Evolutionary conservation across 331 rosid genomes (phyloP).

Genomic region (Saraca asoca): DNA sequence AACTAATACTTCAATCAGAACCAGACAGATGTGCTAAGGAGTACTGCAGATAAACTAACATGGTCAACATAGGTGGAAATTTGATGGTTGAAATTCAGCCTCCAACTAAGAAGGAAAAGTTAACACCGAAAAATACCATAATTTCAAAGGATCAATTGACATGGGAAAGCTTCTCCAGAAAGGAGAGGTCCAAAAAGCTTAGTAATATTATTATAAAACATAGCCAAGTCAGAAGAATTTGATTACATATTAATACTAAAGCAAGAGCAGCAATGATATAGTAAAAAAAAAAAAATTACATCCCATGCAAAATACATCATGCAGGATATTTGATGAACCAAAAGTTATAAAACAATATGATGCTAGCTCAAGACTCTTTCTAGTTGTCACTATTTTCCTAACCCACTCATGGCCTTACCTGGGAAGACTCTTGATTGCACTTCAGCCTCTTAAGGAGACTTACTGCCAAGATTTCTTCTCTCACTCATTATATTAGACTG

Average conservation of each 20-base stretch:
- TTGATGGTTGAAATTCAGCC: slow-evolving; percentile 11
- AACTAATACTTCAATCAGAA: slow-evolving; percentile 1
- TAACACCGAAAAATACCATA: background rate
- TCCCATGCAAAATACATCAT: slow-evolving; percentile 6
- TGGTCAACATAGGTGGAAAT: slow-evolving; percentile 4
- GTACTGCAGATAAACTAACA: slow-evolving; percentile 11
- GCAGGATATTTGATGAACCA: slow-evolving; percentile 10
- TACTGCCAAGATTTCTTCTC: slow-evolving; percentile 3
- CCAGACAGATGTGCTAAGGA: slow-evolving; percentile 9
- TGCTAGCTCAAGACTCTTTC: background rate
- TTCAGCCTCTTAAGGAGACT: slow-evolving; percentile 13
- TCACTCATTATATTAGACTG: slow-evolving; percentile 6
- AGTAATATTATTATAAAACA: background rate
- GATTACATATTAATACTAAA: background rate
- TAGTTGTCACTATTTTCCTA: slow-evolving; percentile 17
- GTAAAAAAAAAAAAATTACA: background rate
- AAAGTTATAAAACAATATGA: background rate
- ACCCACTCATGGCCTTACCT: slow-evolving; percentile 17
- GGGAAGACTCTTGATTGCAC: slow-evolving; percentile 12
- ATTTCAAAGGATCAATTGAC: background rate
- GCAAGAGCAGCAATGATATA: slow-evolving; percentile 2
- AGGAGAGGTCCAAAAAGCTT: background rate
- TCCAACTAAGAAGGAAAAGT: background rate
- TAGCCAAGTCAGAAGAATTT: background rate
- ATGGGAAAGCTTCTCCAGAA: background rate